These are phyloP conservation scores for Fusarium dlaminii DNA, from an alignment of 2,329 filamentous ascomycete species.

Conservation along the genomic window DNA sequence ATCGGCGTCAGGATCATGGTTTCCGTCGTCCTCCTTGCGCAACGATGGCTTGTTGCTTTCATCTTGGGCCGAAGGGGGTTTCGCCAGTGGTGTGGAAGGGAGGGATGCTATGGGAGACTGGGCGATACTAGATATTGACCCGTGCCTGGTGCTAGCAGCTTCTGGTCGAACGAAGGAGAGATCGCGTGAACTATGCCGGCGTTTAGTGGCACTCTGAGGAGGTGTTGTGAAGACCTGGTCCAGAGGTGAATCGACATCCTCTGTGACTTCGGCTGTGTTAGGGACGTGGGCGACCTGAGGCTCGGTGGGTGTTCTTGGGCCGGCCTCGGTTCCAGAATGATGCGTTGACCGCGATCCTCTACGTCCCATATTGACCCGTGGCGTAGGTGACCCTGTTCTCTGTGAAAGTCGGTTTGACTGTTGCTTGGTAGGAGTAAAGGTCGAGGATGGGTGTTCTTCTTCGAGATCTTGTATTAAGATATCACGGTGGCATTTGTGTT, in stretches of 20 bases:
- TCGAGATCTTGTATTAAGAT: conserved; percentile 87
- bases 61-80: conserved; percentile 31
- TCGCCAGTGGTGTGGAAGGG: conserved; percentile 34
- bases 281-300: conserved; percentile 28
- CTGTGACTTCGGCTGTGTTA: conserved; percentile 21
- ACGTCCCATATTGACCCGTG: conserved; percentile 34
- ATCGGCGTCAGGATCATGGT: conserved; percentile 68
- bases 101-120: conserved; percentile 42
- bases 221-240: conserved; percentile 45
- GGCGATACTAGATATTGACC: conserved; percentile 46
- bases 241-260: conserved; percentile 41
- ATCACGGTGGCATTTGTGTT: conserved; percentile 87
- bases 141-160: conserved; percentile 40
- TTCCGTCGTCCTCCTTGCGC: conserved; percentile 30
- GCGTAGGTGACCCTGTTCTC: conserved; percentile 42
- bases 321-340: conserved; percentile 37
- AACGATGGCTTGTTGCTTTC: conserved; percentile 30
- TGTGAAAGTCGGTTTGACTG: conserved; percentile 37
- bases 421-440: conserved; percentile 41
- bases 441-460: conserved; percentile 65
- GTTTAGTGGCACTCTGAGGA: conserved; percentile 44
- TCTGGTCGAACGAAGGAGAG: conserved; percentile 38
- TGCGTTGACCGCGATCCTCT: conserved; percentile 44
- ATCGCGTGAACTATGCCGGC: conserved; percentile 41
- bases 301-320: conserved; percentile 44